phyloP scores from a whole-genome alignment of 305 asterid genomes.

The Coffea humblotiana region DNA sequence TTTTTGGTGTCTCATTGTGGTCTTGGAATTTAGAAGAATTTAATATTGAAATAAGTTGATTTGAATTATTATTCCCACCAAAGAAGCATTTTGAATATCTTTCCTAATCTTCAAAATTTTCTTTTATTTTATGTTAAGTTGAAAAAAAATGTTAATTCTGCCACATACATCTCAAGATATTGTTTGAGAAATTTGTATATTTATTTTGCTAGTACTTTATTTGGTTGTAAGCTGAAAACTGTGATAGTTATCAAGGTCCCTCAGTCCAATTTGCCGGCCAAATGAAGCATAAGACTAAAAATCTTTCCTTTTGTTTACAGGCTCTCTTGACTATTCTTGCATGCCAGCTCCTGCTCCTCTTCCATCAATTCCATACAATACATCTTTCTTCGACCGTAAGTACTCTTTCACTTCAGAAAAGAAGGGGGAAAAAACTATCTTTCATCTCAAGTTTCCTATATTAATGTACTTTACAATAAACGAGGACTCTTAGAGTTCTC shows the following conservation, averaged over 20 bases:
- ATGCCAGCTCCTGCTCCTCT: constrained; percentile 76
- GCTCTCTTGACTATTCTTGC: constrained; percentile 74
- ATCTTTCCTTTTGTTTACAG: constrained; percentile 28
- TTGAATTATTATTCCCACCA: background rate
- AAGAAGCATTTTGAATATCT: background rate
- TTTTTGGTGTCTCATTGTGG: too few species aligned
- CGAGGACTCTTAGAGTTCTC: too few species aligned
- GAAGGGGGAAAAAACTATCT: background rate
- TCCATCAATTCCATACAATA: constrained; percentile 50
- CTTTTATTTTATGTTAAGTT: background rate
- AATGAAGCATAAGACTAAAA: background rate
- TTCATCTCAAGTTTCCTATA: background rate
- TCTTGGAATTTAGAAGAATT: too few species aligned
- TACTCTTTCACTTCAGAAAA: background rate
- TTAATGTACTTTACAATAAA: background rate
- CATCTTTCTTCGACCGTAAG: constrained; percentile 64
- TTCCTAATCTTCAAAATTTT: background rate
- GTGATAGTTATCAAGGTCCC: background rate
- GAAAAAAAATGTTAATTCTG: background rate
- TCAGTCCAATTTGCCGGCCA: background rate
- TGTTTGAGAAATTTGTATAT: background rate
- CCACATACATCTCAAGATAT: background rate
- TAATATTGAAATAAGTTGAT: background rate
- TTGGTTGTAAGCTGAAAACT: background rate
- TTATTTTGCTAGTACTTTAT: background rate